Evolutionary conservation across 2,329 filamentous ascomycete genomes (phyloP).

Genomic region (Alternaria consortialis): DNA sequence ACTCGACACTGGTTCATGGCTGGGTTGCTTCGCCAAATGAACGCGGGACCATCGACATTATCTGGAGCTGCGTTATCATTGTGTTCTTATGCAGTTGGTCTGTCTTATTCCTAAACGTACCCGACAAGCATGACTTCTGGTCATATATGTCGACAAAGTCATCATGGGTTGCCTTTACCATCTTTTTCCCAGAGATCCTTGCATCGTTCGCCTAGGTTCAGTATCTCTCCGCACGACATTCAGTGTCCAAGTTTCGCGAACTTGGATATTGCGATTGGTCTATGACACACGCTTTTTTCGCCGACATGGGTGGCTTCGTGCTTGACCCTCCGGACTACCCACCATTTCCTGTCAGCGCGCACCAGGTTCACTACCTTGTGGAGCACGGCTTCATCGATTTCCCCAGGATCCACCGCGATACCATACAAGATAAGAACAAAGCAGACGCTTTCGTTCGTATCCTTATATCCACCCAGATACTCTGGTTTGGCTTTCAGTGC

Average conservation of each 20-base stretch:
- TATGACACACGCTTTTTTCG: background rate
- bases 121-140: background rate
- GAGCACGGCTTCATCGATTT: background rate
- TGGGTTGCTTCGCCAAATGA: background rate
- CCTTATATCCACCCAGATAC: background rate
- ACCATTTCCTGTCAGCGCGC: background rate
- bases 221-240: background rate
- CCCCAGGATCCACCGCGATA: background rate
- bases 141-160: background rate
- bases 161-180: background rate
- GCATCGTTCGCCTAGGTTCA: background rate
- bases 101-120: background rate
- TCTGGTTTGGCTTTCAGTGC: background rate
- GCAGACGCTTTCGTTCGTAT: background rate
- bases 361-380: background rate
- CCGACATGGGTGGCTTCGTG: background rate
- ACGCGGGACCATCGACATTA: background rate
- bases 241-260: rapidly evolving
- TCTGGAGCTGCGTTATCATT: background rate
- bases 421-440: background rate
- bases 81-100: background rate
- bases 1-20: background rate
- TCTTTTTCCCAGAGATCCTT: background rate
- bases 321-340: background rate
- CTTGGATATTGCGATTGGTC: background rate